Evolutionary conservation across 1,284 basidiomycete species (phyloP).

Genomic region (Mycosarcoma mackinlayi): DNA sequence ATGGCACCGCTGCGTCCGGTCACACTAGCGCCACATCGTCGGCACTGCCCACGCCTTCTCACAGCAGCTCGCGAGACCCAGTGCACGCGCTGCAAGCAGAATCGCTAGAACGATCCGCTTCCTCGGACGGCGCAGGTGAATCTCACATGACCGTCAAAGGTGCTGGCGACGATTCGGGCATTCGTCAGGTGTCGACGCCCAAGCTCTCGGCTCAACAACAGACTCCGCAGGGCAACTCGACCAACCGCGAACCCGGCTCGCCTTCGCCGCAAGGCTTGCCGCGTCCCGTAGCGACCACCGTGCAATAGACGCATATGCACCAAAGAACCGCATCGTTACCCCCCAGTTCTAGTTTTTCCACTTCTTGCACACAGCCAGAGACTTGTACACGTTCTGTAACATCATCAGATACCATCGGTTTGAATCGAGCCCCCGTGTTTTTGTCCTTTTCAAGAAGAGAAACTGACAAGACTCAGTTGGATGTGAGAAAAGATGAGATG

Average conservation of each 20-base stretch:
- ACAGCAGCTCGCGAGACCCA: slow-evolving; percentile 20
- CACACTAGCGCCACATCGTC: slow-evolving; percentile 17
- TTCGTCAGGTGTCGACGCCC: slow-evolving; percentile 28
- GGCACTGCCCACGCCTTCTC: slow-evolving; percentile 21
- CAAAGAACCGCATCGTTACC: too few species aligned
- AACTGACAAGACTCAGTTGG: too few species aligned
- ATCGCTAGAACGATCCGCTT: slow-evolving; percentile 18
- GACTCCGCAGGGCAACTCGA: slow-evolving; percentile 10
- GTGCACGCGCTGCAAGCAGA: slow-evolving; percentile 28
- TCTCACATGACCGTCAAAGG: slow-evolving; percentile 48
- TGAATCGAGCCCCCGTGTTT: too few species aligned
- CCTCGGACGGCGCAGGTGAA: slow-evolving; percentile 22
- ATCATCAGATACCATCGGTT: slow-evolving; percentile 22
- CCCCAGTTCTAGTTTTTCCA: too few species aligned
- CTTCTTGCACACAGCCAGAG: too few species aligned
- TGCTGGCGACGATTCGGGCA: slow-evolving; percentile 11
- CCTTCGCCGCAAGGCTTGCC: slow-evolving; percentile 45
- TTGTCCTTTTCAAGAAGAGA: too few species aligned
- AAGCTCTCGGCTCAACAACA: slow-evolving; percentile 27
- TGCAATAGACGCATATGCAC: slow-evolving; percentile 21
- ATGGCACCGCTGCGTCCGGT: slow-evolving; percentile 2
- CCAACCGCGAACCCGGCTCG: slow-evolving; percentile 28
- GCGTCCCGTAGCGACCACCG: slow-evolving; percentile 40
- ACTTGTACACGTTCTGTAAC: background rate
- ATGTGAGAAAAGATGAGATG: too few species aligned